Percentiles rank a stretch among this genome's conserved stretches.
Conservation (phyloP, 495 filamentous ascomycete species). For the Penicillium daleae region DNA sequence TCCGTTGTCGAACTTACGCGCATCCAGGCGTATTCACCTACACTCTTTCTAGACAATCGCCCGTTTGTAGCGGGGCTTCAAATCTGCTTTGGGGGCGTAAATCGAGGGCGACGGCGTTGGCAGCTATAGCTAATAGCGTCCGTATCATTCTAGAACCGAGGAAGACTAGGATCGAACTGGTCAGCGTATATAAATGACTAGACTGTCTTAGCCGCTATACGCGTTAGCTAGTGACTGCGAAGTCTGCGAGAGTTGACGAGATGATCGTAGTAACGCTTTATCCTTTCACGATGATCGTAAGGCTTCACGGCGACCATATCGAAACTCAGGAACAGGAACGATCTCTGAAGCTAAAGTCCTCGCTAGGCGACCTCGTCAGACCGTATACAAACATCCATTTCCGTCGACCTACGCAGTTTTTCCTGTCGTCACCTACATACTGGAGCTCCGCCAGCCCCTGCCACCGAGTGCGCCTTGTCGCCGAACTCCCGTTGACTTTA, state of each 20-base stretch:
- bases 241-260: too few relatives aligned
- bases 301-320: too few relatives aligned
- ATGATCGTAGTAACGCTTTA: too few relatives aligned
- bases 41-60: conserved; percentile 3
- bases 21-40: conserved; percentile 1
- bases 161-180: not conserved
- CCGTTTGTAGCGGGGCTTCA: too few relatives aligned
- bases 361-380: not conserved
- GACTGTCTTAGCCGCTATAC: too few relatives aligned
- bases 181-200: too few relatives aligned
- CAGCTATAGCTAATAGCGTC: not conserved
- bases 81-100: too few relatives aligned
- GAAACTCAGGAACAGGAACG: too few relatives aligned
- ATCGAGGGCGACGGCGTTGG: not conserved
- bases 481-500: not conserved
- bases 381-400: not conserved
- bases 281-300: too few relatives aligned
- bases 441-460: not conserved
- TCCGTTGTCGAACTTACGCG: not conserved
- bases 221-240: too few relatives aligned
- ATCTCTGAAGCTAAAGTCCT: not conserved
- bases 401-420: conserved; percentile 4
- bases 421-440: not conserved
- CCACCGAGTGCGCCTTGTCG: conserved; percentile 5
- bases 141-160: too few relatives aligned